A percentile compares a stretch with the other conserved stretches of the same genome.
phyloP scores from a whole-genome alignment of 371 early-diverging fungal genomes.

The Blyttiomyces sp. region DNA sequence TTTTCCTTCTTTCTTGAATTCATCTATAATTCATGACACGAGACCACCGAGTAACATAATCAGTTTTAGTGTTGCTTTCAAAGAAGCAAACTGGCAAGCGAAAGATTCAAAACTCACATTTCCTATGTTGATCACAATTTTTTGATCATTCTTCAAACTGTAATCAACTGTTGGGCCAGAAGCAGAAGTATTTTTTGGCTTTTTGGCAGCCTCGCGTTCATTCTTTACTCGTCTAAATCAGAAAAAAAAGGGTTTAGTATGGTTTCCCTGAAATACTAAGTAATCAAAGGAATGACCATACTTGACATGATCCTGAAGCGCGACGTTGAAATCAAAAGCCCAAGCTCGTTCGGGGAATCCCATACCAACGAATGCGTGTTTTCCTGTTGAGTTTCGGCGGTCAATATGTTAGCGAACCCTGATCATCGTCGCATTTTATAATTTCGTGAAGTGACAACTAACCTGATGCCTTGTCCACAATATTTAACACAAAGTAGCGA shows the following conservation, averaged over 20 bases:
- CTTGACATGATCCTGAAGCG: conserved; percentile 79
- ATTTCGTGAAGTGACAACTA: background rate
- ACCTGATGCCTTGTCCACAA: conserved; percentile 69
- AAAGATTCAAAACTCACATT: too few species aligned
- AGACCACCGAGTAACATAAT: background rate
- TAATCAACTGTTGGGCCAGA: conserved; percentile 69
- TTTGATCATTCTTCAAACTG: conserved; percentile 82
- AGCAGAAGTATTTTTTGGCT: conserved; percentile 33
- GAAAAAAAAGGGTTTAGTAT: background rate
- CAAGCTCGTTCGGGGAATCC: conserved; percentile 84
- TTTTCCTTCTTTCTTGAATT: conserved; percentile 3
- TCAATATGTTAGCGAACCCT: too few species aligned
- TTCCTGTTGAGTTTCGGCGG: conserved; percentile 22
- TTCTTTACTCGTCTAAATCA: conserved; percentile 52
- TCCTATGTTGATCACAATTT: conserved; percentile 74
- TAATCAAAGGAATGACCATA: conserved; percentile 30
- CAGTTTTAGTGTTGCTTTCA: background rate
- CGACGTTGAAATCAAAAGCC: conserved; percentile 92
- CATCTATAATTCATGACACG: background rate
- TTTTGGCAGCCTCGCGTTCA: too few species aligned
- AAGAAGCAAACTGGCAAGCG: too few species aligned
- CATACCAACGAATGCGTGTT: conserved; percentile 84
- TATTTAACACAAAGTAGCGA: conserved; percentile 87
- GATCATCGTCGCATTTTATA: too few species aligned
- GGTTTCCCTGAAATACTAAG: background rate